Conservation (phyloP, 306 rosid species). For the Erythrophleum fordii region DNA sequence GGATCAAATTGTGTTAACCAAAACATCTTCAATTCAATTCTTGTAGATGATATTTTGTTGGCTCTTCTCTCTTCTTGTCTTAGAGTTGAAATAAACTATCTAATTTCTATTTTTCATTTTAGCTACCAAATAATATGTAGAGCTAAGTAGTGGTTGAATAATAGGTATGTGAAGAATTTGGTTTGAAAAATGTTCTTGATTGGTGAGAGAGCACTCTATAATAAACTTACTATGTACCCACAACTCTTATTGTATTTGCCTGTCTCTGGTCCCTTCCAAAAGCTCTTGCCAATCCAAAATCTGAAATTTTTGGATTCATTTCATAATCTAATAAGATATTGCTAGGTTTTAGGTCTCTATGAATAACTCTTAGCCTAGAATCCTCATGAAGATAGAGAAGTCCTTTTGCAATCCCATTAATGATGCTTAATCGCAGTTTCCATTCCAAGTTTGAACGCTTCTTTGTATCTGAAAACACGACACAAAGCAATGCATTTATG, state of each 20-base stretch:
- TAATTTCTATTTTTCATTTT: no score
- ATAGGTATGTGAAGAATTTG: slow-evolving; percentile 21
- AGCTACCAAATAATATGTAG: no score
- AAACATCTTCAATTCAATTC: no score
- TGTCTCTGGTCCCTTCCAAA: slow-evolving; percentile 48
- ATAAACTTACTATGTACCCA: slow-evolving; percentile 59
- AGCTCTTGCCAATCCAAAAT: slow-evolving; percentile 61
- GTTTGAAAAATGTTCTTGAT: background rate
- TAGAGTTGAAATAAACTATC: no score
- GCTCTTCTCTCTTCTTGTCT: no score
- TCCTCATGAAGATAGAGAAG: no score
- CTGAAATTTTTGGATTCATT: slow-evolving; percentile 61
- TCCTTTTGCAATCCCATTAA: slow-evolving; percentile 57
- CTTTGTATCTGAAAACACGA: slow-evolving; percentile 33
- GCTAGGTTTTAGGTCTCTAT: no score
- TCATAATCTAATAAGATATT: slow-evolving; percentile 54
- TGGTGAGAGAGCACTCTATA: background rate
- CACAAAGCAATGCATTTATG: slow-evolving; percentile 8
- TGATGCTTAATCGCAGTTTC: slow-evolving; percentile 45
- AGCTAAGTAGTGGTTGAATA: no score
- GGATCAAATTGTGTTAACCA: no score
- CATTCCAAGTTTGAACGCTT: slow-evolving; percentile 47
- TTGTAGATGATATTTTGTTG: no score
- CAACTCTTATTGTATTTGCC: slow-evolving; percentile 55
- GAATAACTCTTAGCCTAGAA: no score